Evolutionary conservation across 768 basidiomycete genomes (phyloP).

Genomic region (Cubamyces sp.): DNA sequence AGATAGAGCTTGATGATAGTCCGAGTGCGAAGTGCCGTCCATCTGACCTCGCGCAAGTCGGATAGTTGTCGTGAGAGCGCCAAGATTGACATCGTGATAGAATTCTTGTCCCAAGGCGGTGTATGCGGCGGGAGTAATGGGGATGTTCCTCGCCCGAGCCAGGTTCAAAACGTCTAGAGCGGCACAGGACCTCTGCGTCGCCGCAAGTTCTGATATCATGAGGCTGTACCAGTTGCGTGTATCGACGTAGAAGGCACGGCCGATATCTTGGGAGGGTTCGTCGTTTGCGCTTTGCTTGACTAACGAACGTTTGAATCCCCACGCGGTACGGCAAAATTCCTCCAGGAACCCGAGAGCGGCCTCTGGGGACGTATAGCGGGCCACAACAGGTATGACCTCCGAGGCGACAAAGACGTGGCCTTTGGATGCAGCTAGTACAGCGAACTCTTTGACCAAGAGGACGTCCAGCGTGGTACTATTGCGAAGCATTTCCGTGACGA

Average conservation of each 20-base stretch:
- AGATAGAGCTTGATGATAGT: too few species aligned
- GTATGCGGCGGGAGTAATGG: slow-evolving; percentile 44
- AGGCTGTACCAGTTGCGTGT: slow-evolving; percentile 36
- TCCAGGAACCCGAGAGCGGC: slow-evolving; percentile 44
- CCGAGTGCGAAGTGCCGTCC: too few species aligned
- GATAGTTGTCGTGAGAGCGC: too few species aligned
- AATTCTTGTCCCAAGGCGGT: neutral
- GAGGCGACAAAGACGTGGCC: slow-evolving; percentile 40
- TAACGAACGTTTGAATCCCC: neutral
- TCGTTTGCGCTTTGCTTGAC: neutral
- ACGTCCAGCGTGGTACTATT: slow-evolving; percentile 37
- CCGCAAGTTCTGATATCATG: slow-evolving; percentile 47
- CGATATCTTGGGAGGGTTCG: neutral
- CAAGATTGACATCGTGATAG: neutral
- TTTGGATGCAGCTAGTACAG: slow-evolving; percentile 48
- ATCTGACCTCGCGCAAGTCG: too few species aligned
- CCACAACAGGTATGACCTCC: slow-evolving; percentile 42
- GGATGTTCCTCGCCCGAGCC: slow-evolving; percentile 34
- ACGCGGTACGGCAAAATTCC: slow-evolving; percentile 20
- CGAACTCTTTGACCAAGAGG: slow-evolving; percentile 46
- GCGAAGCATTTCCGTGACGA: slow-evolving; percentile 41
- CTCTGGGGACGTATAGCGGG: slow-evolving; percentile 45
- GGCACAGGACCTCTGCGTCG: slow-evolving; percentile 41
- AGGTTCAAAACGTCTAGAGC: slow-evolving; percentile 53
- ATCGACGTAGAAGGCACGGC: neutral